phyloP scores from a whole-genome alignment of 2,329 filamentous ascomycete genomes.

The Stachybotrys chlorohalonatus region DNA sequence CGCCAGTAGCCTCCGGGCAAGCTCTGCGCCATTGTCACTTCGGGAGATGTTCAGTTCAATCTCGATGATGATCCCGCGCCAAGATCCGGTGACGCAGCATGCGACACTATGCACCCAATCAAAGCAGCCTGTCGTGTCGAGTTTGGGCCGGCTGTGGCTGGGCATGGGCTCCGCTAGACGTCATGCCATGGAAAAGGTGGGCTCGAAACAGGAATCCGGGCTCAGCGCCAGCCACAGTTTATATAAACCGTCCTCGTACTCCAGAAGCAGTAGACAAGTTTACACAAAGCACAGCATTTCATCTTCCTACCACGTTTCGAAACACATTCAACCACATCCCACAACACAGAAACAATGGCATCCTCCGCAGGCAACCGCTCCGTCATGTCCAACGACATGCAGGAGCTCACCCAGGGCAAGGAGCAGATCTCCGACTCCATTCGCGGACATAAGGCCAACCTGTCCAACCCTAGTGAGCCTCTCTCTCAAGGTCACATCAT shows the following conservation, averaged over 20 bases:
- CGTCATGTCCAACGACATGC: slow-evolving; percentile 30
- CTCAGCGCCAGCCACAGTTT: not conserved
- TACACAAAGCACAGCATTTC: not conserved
- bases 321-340: not conserved
- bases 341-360: not conserved
- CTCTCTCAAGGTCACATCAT: not conserved
- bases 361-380: slow-evolving; percentile 27
- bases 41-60: not conserved
- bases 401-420: slow-evolving; percentile 22
- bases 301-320: not conserved
- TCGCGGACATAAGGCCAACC: slow-evolving; percentile 36
- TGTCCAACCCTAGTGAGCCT: slow-evolving; percentile 34
- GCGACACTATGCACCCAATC: not conserved
- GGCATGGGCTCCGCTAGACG: not conserved
- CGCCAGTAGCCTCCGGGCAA: no score
- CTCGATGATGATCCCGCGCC: not conserved
- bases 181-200: not conserved
- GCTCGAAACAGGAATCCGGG: not conserved
- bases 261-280: no score
- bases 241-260: not conserved
- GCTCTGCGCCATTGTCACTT: no score
- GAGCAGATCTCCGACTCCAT: slow-evolving; percentile 17
- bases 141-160: not conserved
- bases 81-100: not conserved
- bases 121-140: not conserved